These are phyloP conservation scores for Escallonia rubra DNA, from an alignment of 129 eudicot genomes.

Conservation along the genomic window DNA sequence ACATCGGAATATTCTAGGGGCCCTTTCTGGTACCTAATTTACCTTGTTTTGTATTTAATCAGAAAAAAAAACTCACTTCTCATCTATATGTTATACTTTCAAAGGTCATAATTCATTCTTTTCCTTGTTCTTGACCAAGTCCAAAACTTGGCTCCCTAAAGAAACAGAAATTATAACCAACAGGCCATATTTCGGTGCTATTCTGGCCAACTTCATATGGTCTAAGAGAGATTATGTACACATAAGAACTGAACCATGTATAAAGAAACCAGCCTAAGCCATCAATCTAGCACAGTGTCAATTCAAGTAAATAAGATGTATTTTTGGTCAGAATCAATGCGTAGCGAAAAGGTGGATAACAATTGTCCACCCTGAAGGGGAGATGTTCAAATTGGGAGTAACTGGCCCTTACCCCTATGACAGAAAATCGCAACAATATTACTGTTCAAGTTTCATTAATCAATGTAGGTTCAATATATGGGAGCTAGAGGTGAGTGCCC, in stretches of 20 bases:
- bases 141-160: no score
- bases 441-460: not conserved
- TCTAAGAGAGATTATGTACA: not conserved
- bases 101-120: no score
- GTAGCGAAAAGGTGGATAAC: not conserved
- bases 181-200: no score
- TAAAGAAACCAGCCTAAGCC: not conserved
- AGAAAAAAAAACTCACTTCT: no score
- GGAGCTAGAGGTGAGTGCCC: no score
- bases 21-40: no score
- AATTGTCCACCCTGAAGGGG: not conserved
- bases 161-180: no score
- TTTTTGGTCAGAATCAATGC: not conserved
- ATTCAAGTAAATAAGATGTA: not conserved
- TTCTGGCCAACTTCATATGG: no score
- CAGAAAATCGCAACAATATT: not conserved
- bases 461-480: not conserved
- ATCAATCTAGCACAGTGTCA: not conserved
- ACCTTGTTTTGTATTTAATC: no score
- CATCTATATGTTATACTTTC: no score
- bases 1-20: no score
- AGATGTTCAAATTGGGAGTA: not conserved
- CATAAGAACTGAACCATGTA: not conserved
- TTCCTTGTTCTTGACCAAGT: no score
- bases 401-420: not conserved